These are phyloP conservation scores for Vishniacozyma victoriae DNA, from an alignment of 768 basidiomycete genomes.

Conservation along the genomic window DNA sequence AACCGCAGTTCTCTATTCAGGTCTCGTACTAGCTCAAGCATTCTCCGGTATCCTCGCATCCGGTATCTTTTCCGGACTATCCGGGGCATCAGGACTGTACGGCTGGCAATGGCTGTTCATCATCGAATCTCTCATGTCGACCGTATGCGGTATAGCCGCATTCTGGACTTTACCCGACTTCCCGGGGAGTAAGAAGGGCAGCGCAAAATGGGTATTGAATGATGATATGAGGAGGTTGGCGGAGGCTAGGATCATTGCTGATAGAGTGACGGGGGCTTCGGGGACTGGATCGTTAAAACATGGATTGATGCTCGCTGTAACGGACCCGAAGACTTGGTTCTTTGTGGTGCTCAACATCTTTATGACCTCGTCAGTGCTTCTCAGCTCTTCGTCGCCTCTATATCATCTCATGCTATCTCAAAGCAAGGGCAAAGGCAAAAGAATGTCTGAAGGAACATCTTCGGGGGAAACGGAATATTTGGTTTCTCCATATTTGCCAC, in stretches of 20 bases:
- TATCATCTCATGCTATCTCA: too few species aligned
- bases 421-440: too few species aligned
- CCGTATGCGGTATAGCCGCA: neutral
- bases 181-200: constrained; percentile 65
- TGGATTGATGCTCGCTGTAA: constrained; percentile 32
- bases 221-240: constrained; percentile 28
- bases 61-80: constrained; percentile 35
- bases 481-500: too few species aligned
- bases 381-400: too few species aligned
- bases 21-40: constrained; percentile 36
- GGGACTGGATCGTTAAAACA: constrained; percentile 17
- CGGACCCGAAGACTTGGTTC: constrained; percentile 36
- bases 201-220: constrained; percentile 64
- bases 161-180: constrained; percentile 21
- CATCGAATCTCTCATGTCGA: constrained; percentile 12
- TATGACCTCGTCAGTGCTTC: neutral
- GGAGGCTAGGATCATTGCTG: constrained; percentile 18
- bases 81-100: constrained; percentile 32
- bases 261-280: constrained; percentile 30
- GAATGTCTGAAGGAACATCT: too few species aligned
- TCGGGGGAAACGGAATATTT: too few species aligned
- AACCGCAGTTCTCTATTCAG: constrained; percentile 34
- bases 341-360: constrained; percentile 3
- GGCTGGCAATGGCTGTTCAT: constrained; percentile 46
- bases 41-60: constrained; percentile 42